Conservation (phyloP, 2,329 filamentous ascomycete species). For the Cucurbitaria berberidis region DNA sequence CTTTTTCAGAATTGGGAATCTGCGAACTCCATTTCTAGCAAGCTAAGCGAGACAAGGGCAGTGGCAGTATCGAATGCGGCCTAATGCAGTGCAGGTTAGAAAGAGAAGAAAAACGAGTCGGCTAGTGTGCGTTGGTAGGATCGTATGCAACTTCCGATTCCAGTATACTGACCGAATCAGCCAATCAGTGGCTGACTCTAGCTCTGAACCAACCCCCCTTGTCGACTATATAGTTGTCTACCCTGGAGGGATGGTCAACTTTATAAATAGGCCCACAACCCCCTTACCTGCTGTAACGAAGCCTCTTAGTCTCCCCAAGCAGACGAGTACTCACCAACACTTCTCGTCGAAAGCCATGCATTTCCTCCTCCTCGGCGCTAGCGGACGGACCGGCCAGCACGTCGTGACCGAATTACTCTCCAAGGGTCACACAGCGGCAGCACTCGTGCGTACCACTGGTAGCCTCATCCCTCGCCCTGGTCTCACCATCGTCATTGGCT, state of each 20-base stretch:
- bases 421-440: slow-evolving; percentile 11
- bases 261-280: background rate
- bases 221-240: background rate
- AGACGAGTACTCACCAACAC: background rate
- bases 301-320: background rate
- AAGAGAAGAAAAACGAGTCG: background rate
- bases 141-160: background rate
- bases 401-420: slow-evolving; percentile 12
- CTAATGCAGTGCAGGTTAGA: background rate
- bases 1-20: background rate
- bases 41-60: background rate
- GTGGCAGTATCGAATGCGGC: background rate
- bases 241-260: background rate
- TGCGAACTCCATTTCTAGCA: background rate
- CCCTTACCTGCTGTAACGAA: background rate
- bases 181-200: slow-evolving; percentile 6
- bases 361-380: slow-evolving; percentile 13
- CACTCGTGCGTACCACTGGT: slow-evolving; percentile 8
- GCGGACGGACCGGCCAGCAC: slow-evolving; percentile 10
- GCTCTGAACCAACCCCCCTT: background rate
- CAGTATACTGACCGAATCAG: slow-evolving; percentile 5
- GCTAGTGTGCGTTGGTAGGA: background rate
- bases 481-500: slow-evolving; percentile 13
- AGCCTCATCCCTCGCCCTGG: slow-evolving; percentile 7
- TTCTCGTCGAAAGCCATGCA: slow-evolving; percentile 3